Evolutionary conservation across 805 yeast species (phyloP), one percentile per base, ranked within the genome.

Genomic region (Saccharomycopsis capsularis): DNA sequence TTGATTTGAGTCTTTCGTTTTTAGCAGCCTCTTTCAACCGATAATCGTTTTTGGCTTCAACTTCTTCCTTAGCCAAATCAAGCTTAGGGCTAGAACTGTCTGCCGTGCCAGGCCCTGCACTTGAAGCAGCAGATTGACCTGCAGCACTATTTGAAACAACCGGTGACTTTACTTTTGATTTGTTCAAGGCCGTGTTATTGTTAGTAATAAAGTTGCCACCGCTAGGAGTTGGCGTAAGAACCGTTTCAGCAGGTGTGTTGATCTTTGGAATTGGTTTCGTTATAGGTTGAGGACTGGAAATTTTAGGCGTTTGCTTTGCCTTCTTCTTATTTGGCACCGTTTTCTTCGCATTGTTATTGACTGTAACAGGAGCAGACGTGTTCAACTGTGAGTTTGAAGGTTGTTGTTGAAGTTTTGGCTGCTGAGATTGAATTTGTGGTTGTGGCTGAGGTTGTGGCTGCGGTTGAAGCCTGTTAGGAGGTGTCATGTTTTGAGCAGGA

Each of bases 61-160:
- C 46, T 19, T 67, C 67, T 13, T 61, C 65, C 32, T 56, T 55
- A 4, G 68, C 53, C 21, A 65, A 22, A 4, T 16, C 35, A 23
- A 5, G 13, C 21, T 18, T 30, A 16, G 16, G n/a, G n/a, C n/a
- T n/a, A n/a, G n/a, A n/a, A n/a, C n/a, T n/a, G n/a, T n/a, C n/a
- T n/a, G n/a, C n/a, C n/a, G n/a, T n/a, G n/a, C n/a, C n/a, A n/a
- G n/a, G n/a, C n/a, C n/a, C n/a, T n/a, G n/a, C n/a, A n/a, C n/a
- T n/a, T n/a, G n/a, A n/a, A 29, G 32, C 32, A 36, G 16, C 39
- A n/a, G 39, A 18, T n/a, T 9, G 9, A 5, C 13, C n/a, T 21
- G 21, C 41, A 11, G 13, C 23, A 13, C 5, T 4, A 21, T 5
- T 19, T 4, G 29, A 30, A 18, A 37, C 27, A 11, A 11, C 40